Evolutionary conservation across 2,329 filamentous ascomycete genomes (phyloP).

Genomic region (Colletotrichum sp.): DNA sequence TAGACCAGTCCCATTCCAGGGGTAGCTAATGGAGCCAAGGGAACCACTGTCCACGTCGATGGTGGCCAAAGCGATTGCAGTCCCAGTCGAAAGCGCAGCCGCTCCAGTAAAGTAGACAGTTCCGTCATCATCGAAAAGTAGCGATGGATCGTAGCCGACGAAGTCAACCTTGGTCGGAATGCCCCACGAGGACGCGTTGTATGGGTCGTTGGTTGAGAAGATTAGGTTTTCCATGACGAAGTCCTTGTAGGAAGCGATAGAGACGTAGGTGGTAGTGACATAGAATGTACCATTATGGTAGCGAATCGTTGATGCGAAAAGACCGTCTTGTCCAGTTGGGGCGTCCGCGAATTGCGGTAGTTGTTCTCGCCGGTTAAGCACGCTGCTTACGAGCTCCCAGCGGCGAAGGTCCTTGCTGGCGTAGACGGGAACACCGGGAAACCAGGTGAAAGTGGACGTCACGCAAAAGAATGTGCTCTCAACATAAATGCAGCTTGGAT

Average conservation of each 20-base stretch:
- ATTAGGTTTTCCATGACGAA: conserved; percentile 23
- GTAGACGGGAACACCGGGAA: conserved; percentile 53
- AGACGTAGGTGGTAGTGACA: background rate
- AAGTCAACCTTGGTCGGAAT: conserved; percentile 24
- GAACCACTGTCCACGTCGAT: conserved; percentile 31
- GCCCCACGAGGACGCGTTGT: conserved; percentile 24
- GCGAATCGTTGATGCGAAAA: conserved; percentile 28
- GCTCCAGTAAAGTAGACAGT: conserved; percentile 48
- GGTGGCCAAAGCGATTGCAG: background rate
- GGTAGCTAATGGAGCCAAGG: background rate
- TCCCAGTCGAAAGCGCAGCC: background rate
- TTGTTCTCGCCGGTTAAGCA: background rate
- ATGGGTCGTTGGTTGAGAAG: conserved; percentile 14
- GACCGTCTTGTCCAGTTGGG: conserved; percentile 24
- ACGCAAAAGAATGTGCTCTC: conserved; percentile 40
- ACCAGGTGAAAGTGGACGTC: conserved; percentile 65
- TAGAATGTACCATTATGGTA: conserved; percentile 26
- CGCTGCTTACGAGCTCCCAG: conserved; percentile 31
- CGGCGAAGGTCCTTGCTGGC: conserved; percentile 33
- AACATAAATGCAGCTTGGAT: conserved; percentile 32
- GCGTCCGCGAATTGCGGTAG: background rate
- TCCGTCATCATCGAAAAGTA: conserved; percentile 62
- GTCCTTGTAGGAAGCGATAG: conserved; percentile 22
- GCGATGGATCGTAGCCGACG: conserved; percentile 47
- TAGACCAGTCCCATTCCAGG: conserved; percentile 51